phyloP scores from a whole-genome alignment of 331 rosid genomes.

The Arachis monticola region DNA sequence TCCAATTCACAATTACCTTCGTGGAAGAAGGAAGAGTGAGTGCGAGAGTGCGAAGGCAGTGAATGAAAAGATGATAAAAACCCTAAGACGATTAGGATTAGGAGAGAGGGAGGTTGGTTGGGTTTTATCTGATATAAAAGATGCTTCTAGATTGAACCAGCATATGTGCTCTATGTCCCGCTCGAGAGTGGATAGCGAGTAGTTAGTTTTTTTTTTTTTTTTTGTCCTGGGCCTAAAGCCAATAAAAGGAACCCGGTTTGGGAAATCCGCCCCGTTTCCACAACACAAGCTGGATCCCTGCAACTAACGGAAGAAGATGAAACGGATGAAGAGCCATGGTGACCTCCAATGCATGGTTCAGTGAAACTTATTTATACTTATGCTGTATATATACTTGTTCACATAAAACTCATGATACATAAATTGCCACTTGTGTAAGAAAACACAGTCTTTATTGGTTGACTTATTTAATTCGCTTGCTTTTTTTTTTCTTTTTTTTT shows the following conservation, averaged over 20 bases:
- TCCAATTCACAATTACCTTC: conserved; percentile 3
- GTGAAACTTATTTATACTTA: conserved; percentile 6
- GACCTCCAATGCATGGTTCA: neutral
- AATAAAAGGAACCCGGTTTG: too few species aligned
- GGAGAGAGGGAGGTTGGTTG: neutral
- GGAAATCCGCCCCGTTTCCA: too few species aligned
- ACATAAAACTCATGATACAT: conserved; percentile 2
- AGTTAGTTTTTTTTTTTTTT: too few species aligned
- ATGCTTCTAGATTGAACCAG: conserved; percentile 17
- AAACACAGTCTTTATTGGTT: too few species aligned
- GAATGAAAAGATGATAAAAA: conserved; percentile 13
- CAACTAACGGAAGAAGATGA: too few species aligned
- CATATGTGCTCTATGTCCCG: neutral
- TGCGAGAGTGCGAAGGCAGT: neutral
- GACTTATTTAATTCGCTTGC: too few species aligned
- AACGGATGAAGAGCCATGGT: too few species aligned
- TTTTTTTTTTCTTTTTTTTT: too few species aligned
- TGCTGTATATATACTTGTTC: conserved; percentile 17
- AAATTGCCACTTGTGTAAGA: too few species aligned
- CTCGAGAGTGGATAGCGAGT: too few species aligned
- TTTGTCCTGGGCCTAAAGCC: too few species aligned
- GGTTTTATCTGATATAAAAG: conserved; percentile 11
- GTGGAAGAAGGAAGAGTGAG: neutral
- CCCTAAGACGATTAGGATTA: conserved; percentile 3
- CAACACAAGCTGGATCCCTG: too few species aligned